A percentile compares a stretch with the other conserved stretches of the same genome.
Evolutionary conservation across 306 rosid species (phyloP).

Genomic region (Trifolium pratense): DNA sequence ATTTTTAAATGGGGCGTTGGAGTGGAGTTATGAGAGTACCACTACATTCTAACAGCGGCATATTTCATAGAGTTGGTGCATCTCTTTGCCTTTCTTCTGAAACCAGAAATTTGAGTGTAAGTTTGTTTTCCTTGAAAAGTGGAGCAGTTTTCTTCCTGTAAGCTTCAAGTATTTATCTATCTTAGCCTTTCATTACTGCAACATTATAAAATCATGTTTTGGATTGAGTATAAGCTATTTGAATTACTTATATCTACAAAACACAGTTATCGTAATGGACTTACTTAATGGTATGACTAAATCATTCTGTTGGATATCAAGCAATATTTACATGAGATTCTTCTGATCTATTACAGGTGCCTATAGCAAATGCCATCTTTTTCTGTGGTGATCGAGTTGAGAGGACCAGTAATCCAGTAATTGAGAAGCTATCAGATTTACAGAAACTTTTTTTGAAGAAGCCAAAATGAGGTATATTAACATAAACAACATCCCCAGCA

Average conservation of each 20-base stretch:
- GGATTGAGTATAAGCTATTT: not conserved
- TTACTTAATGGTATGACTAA: too few relatives aligned
- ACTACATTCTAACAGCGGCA: slow-evolving; percentile 45
- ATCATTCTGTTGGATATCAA: too few relatives aligned
- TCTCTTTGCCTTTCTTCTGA: slow-evolving; percentile 74
- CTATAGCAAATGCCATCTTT: slow-evolving; percentile 70
- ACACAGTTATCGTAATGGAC: too few relatives aligned
- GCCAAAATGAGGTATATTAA: too few relatives aligned
- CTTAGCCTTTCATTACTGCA: not conserved
- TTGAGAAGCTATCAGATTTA: slow-evolving; percentile 72
- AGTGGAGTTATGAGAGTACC: slow-evolving; percentile 80
- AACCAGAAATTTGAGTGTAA: slow-evolving; percentile 57
- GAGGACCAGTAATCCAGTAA: slow-evolving; percentile 72
- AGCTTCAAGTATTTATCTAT: too few relatives aligned
- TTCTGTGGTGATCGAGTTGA: slow-evolving; percentile 81
- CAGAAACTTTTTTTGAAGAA: too few relatives aligned
- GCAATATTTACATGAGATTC: not conserved
- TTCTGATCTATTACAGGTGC: slow-evolving; percentile 53
- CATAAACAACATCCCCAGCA: too few relatives aligned
- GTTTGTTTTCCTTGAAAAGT: slow-evolving; percentile 49
- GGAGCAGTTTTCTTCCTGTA: not conserved
- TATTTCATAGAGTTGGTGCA: slow-evolving; percentile 70
- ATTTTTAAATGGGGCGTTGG: slow-evolving; percentile 73
- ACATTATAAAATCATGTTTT: not conserved
- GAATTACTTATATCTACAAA: too few relatives aligned